Percentiles rank a stretch among this genome's conserved stretches.
Evolutionary conservation across 371 early-diverging fungal genomes (phyloP).

Genomic region (Dinochytrium kinnereticum): DNA sequence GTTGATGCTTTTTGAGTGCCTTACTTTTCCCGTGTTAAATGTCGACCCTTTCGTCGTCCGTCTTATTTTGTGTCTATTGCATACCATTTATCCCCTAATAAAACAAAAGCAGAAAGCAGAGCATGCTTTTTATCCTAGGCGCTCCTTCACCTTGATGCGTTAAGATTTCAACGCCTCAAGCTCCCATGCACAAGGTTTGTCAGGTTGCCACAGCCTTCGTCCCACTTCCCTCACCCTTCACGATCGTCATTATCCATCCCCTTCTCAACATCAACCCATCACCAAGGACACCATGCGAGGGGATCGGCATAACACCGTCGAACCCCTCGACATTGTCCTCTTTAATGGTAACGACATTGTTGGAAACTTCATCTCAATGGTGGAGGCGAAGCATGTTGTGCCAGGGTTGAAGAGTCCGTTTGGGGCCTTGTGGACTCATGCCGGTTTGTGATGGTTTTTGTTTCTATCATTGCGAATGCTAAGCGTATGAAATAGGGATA

Average conservation of each 20-base stretch:
- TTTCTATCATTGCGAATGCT: background rate
- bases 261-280: background rate
- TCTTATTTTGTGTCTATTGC: too few species aligned
- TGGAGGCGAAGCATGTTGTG: slow-evolving; percentile 26
- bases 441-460: background rate
- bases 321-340: slow-evolving; percentile 33
- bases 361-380: slow-evolving; percentile 32
- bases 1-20: too few species aligned
- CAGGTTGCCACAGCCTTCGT: too few species aligned
- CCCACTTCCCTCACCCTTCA: too few species aligned
- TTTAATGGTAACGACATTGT: slow-evolving; percentile 37
- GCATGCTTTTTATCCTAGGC: too few species aligned
- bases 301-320: background rate
- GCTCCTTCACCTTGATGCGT: too few species aligned
- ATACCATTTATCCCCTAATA: too few species aligned
- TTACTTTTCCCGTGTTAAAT: too few species aligned
- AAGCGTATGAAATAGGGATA: slow-evolving; percentile 35
- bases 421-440: slow-evolving; percentile 23
- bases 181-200: too few species aligned
- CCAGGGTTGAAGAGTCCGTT: slow-evolving; percentile 16
- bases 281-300: background rate
- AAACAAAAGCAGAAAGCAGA: too few species aligned
- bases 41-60: too few species aligned
- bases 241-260: background rate
- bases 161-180: too few species aligned